Evolutionary conservation across 768 basidiomycete species (phyloP).

Genomic region (Tubosaeta brunneosetosa): DNA sequence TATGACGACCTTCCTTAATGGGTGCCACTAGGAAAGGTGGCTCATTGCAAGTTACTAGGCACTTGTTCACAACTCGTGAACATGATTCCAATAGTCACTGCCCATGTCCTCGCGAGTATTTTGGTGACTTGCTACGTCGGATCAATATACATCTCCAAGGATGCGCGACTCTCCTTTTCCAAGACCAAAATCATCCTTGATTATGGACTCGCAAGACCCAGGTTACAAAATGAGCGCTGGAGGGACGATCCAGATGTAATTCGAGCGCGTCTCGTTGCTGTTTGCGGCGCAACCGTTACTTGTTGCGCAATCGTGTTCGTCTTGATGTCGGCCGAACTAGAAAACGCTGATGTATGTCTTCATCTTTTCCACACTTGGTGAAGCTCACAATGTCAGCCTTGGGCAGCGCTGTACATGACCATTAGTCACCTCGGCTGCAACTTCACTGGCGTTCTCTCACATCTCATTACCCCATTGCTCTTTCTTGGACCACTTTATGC

Average conservation of each 20-base stretch:
- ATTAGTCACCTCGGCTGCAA: slow-evolving; percentile 40
- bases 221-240: slow-evolving; percentile 46
- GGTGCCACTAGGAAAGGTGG: slow-evolving; percentile 8
- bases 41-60: neutral
- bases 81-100: slow-evolving; percentile 30
- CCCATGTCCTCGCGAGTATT: slow-evolving; percentile 53
- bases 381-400: slow-evolving; percentile 12
- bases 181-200: slow-evolving; percentile 23
- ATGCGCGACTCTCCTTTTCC: slow-evolving; percentile 53
- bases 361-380: neutral
- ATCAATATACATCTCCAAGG: slow-evolving; percentile 72
- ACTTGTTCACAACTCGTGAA: slow-evolving; percentile 4
- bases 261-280: slow-evolving; percentile 68
- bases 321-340: slow-evolving; percentile 34
- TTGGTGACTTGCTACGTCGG: slow-evolving; percentile 75
- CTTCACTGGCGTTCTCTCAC: slow-evolving; percentile 36
- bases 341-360: slow-evolving; percentile 12
- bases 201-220: slow-evolving; percentile 28
- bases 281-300: slow-evolving; percentile 53
- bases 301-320: slow-evolving; percentile 51
- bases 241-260: slow-evolving; percentile 87
- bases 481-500: slow-evolving; percentile 77
- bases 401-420: slow-evolving; percentile 28
- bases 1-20: too few relatives aligned
- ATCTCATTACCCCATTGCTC: slow-evolving; percentile 66